Percentiles rank a stretch among this genome's conserved stretches.
Evolutionary conservation across 768 basidiomycete genomes (phyloP).

Genomic region (Pholiota molesta): DNA sequence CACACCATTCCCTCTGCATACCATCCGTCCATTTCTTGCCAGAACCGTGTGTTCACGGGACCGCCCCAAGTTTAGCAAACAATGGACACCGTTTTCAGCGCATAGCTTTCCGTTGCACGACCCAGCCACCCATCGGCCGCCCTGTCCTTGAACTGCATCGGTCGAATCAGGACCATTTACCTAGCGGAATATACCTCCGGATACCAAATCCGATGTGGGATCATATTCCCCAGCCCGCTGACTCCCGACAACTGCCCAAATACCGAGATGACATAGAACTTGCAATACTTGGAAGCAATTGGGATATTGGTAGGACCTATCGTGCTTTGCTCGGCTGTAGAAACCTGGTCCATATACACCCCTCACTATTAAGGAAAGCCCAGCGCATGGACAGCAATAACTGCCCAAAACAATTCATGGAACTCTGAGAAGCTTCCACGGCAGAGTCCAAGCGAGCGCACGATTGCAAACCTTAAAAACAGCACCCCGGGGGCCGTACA

Average conservation of each 20-base stretch:
- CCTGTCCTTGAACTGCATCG: background rate
- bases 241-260: background rate
- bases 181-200: background rate
- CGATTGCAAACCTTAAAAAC: conserved; percentile 26
- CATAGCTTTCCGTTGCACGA: too few species aligned
- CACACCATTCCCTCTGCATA: too few species aligned
- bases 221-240: background rate
- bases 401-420: conserved; percentile 10
- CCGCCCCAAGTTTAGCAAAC: too few species aligned
- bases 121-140: background rate
- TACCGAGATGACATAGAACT: background rate
- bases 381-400: conserved; percentile 9
- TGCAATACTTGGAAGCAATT: conserved; percentile 4
- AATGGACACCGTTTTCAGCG: too few species aligned
- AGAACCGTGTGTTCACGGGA: too few species aligned
- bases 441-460: conserved; percentile 16
- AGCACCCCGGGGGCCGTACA: background rate
- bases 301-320: background rate
- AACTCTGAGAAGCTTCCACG: conserved; percentile 16
- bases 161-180: background rate
- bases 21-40: too few species aligned
- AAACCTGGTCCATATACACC: background rate
- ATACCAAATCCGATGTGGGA: background rate
- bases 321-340: background rate
- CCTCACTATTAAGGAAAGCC: conserved; percentile 9